These are phyloP conservation scores for Diaporthe citri DNA, from an alignment of 2,329 filamentous ascomycete species.

Conservation along the genomic window DNA sequence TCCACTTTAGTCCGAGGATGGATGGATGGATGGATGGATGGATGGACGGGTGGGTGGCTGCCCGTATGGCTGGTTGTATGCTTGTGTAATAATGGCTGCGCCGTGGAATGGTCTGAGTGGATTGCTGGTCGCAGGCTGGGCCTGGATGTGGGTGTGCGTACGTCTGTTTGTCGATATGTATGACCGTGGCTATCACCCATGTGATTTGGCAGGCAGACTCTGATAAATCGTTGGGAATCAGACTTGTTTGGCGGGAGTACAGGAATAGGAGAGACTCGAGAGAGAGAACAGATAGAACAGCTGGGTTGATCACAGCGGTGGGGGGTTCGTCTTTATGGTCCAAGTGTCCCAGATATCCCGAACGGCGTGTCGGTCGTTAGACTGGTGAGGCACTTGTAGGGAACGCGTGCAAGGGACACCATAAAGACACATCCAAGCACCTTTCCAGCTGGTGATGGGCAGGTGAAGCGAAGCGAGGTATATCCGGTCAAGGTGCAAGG, in stretches of 20 bases:
- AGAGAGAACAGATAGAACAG: slow-evolving; percentile 5
- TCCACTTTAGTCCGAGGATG: slow-evolving; percentile 6
- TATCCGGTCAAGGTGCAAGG: slow-evolving; percentile 26
- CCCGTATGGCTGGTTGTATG: slow-evolving; percentile 17
- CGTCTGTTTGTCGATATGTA: slow-evolving; percentile 17
- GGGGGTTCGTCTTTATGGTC: slow-evolving; percentile 29
- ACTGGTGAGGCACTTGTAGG: slow-evolving; percentile 1
- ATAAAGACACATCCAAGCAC: slow-evolving; percentile 26
- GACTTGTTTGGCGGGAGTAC: background rate
- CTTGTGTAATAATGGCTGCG: slow-evolving; percentile 11
- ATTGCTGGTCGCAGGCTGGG: slow-evolving; percentile 1
- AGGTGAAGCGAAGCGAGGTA: slow-evolving; percentile 27
- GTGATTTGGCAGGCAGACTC: slow-evolving; percentile 1
- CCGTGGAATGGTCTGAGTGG: background rate
- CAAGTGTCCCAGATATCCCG: slow-evolving; percentile 19
- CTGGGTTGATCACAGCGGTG: background rate
- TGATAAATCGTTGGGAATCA: background rate
- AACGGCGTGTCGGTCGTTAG: slow-evolving; percentile 13
- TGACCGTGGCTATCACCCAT: slow-evolving; percentile 6
- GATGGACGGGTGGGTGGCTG: slow-evolving; percentile 10
- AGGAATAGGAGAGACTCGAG: background rate
- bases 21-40: background rate
- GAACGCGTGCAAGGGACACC: slow-evolving; percentile 17
- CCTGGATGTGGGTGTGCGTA: slow-evolving; percentile 15
- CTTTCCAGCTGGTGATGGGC: slow-evolving; percentile 26